Evolutionary conservation across 2,329 filamentous ascomycete genomes (phyloP).

Genomic region (Simplicillium aogashimaense): DNA sequence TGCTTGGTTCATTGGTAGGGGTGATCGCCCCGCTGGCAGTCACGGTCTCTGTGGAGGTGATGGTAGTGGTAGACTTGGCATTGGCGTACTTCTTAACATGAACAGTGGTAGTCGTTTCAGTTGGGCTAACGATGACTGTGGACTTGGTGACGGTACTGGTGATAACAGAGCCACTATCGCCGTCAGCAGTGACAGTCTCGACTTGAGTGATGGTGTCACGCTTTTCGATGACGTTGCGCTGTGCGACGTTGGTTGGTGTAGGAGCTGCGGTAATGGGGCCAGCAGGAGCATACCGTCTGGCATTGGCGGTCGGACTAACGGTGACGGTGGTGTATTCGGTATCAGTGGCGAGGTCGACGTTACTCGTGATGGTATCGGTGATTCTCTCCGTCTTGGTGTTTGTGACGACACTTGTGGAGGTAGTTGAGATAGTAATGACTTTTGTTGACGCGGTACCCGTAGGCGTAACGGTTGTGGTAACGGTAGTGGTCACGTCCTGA

Average conservation of each 20-base stretch:
- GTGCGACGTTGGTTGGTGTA: neutral
- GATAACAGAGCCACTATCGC: conserved; percentile 1
- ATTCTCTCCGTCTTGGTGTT: neutral
- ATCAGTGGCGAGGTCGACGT: neutral
- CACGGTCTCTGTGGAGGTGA: conserved; percentile 23
- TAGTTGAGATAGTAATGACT: neutral
- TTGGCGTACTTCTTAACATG: conserved; percentile 22
- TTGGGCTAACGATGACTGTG: conserved; percentile 10
- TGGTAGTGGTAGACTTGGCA: conserved; percentile 26
- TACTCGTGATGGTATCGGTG: neutral
- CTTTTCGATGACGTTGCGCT: conserved; percentile 1
- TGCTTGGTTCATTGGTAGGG: neutral
- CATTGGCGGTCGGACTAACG: neutral
- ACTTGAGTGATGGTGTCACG: conserved; percentile 18
- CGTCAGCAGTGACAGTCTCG: conserved; percentile 17
- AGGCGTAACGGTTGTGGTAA: neutral
- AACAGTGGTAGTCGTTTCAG: conserved; percentile 16
- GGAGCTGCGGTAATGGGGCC: neutral
- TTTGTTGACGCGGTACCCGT: neutral
- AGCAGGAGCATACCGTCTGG: neutral
- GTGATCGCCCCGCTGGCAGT: conserved; percentile 16
- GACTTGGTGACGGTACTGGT: conserved; percentile 6
- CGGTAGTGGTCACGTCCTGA: neutral
- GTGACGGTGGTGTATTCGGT: neutral
- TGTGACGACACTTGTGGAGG: neutral